These are phyloP conservation scores for Pichia heedii DNA, from an alignment of 805 yeast species.

Conservation along the genomic window DNA sequence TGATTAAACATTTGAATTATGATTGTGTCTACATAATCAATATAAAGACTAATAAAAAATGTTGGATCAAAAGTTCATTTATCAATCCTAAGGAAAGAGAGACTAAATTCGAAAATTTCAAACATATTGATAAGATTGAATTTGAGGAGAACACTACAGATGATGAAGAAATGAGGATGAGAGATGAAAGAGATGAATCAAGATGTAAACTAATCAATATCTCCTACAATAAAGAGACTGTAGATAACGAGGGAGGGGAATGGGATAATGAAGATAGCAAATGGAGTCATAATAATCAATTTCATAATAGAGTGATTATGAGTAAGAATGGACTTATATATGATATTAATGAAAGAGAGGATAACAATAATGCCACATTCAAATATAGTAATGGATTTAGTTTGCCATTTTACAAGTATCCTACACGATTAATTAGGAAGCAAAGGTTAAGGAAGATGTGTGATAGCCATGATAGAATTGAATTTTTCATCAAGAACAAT, in stretches of 20 bases:
- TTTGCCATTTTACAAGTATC: conserved; percentile 42
- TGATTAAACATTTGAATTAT: conserved; percentile 28
- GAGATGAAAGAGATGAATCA: conserved; percentile 2
- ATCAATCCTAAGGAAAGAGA: conserved; percentile 35
- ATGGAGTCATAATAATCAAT: conserved; percentile 5
- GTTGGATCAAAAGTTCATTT: conserved; percentile 31
- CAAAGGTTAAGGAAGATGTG: conserved; percentile 11
- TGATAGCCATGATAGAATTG: conserved; percentile 26
- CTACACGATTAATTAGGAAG: conserved; percentile 36
- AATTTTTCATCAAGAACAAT: conserved; percentile 40
- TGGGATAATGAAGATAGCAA: conserved; percentile 25
- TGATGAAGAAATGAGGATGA: not conserved
- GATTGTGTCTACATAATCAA: conserved; percentile 44
- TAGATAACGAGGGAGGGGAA: too few species aligned
- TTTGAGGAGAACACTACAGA: conserved; percentile 8
- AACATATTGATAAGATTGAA: conserved; percentile 30
- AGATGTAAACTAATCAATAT: not conserved
- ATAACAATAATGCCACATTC: conserved; percentile 20
- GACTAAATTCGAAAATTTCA: conserved; percentile 37
- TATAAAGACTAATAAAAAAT: conserved; percentile 40
- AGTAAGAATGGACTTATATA: conserved; percentile 47
- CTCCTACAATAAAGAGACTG: too few species aligned
- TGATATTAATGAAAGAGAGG: conserved; percentile 7
- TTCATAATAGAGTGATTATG: conserved; percentile 37
- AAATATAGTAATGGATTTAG: conserved; percentile 40